phyloP scores from a whole-genome alignment of 495 filamentous ascomycete species.

The Aspergillus ostianus region DNA sequence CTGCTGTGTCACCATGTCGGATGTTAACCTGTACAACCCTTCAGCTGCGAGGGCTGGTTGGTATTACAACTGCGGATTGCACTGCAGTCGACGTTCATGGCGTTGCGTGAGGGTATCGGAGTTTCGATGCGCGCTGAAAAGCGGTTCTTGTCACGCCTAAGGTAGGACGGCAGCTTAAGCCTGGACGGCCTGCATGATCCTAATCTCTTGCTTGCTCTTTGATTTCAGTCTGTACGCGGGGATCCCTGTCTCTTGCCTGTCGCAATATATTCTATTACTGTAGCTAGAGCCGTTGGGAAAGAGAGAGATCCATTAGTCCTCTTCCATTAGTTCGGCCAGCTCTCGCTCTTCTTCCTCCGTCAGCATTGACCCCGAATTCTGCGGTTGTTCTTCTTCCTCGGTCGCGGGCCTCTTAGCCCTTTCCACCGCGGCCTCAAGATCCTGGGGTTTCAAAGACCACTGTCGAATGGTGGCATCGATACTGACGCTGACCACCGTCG shows the following conservation, averaged over 20 bases:
- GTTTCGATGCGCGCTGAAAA: background rate
- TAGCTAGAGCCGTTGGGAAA: background rate
- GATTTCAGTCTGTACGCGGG: background rate
- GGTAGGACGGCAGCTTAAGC: background rate
- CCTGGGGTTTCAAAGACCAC: constrained; percentile 68
- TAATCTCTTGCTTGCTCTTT: background rate
- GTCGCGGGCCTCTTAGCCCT: constrained; percentile 53
- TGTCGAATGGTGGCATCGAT: constrained; percentile 86
- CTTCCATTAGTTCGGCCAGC: constrained; percentile 83
- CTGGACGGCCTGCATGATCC: background rate
- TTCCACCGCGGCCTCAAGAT: constrained; percentile 61
- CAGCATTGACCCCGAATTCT: constrained; percentile 49
- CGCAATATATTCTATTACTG: background rate
- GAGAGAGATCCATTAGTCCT: constrained; percentile 43
- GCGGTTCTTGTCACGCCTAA: background rate
- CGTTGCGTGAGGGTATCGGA: background rate
- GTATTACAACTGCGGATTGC: background rate
- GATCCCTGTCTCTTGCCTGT: background rate
- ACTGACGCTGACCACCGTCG: constrained; percentile 69
- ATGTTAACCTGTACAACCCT: background rate
- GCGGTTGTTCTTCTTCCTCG: constrained; percentile 47
- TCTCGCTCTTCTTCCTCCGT: constrained; percentile 84
- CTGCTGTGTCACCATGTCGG: background rate
- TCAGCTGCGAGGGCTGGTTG: no score
- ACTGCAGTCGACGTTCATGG: background rate